phyloP scores from a whole-genome alignment of 345 rosid genomes.

The Chamaenerion angustifolium region DNA sequence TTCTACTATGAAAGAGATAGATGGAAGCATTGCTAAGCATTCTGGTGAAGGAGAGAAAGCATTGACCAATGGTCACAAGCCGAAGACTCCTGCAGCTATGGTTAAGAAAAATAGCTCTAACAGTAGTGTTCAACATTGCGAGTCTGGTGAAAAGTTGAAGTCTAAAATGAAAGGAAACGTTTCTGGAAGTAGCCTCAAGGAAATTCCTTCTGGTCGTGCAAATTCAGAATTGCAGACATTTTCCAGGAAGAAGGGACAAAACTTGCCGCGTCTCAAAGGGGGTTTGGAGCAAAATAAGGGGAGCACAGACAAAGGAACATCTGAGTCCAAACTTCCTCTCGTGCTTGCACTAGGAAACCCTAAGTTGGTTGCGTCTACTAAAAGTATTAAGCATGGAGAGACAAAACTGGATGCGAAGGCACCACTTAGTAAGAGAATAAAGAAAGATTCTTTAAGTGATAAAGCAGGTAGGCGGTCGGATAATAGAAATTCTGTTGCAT shows the following conservation, averaged over 20 bases:
- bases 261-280: constrained; percentile 19
- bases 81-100: constrained; percentile 14
- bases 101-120: constrained; percentile 20
- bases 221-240: constrained; percentile 18
- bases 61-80: constrained; percentile 24
- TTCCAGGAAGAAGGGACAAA: constrained; percentile 17
- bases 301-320: constrained; percentile 10
- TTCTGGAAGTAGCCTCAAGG: constrained; percentile 15
- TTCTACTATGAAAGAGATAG: constrained; percentile 16
- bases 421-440: constrained; percentile 13
- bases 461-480: constrained; percentile 21
- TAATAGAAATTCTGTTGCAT: constrained; percentile 11
- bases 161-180: constrained; percentile 20
- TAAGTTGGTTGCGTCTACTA: constrained; percentile 14
- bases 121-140: constrained; percentile 9
- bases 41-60: constrained; percentile 19
- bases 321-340: constrained; percentile 6
- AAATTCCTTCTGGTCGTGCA: constrained; percentile 14
- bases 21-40: constrained; percentile 16
- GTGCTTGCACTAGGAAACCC: constrained; percentile 30
- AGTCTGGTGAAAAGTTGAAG: constrained; percentile 25
- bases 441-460: constrained; percentile 7
- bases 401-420: constrained; percentile 16
- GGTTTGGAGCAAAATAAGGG: constrained; percentile 18
- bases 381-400: constrained; percentile 34